Conservation (phyloP, 129 eudicot genomes). For the Centella asiatica region DNA sequence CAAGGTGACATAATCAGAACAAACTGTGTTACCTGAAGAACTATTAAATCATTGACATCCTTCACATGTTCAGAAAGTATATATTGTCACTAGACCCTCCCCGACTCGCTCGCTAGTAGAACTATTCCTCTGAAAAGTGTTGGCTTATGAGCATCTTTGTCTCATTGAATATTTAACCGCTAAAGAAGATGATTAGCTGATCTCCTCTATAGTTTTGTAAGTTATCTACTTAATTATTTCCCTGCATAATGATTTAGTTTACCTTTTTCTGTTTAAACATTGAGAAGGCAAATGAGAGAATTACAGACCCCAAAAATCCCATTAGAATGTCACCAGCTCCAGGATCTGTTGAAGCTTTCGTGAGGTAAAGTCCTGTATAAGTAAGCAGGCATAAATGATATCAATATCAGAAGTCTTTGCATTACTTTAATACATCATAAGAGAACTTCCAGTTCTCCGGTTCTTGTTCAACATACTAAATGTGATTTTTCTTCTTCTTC, state of each 20-base stretch:
- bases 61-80: background rate
- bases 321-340: conserved; percentile 97
- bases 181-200: background rate
- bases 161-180: too few relatives aligned
- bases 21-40: background rate
- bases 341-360: conserved; percentile 80
- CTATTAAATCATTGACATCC: too few relatives aligned
- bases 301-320: conserved; percentile 93
- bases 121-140: background rate
- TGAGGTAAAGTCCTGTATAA: conserved; percentile 77
- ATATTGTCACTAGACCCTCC: background rate
- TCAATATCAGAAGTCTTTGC: background rate
- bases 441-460: too few relatives aligned
- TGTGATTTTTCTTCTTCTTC: too few relatives aligned
- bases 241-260: background rate
- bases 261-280: conserved; percentile 98
- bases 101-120: too few relatives aligned
- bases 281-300: conserved; percentile 91
- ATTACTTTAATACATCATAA: too few relatives aligned
- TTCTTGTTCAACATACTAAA: too few relatives aligned
- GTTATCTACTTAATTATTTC: background rate
- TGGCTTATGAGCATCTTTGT: background rate
- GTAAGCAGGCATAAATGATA: conserved; percentile 12
- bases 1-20: background rate
- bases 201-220: background rate